A percentile compares a stretch with the other conserved stretches of the same genome.
These are phyloP conservation scores for Neoascochyta sp. DNA, from an alignment of 2,329 filamentous ascomycete species.

Conservation along the genomic window DNA sequence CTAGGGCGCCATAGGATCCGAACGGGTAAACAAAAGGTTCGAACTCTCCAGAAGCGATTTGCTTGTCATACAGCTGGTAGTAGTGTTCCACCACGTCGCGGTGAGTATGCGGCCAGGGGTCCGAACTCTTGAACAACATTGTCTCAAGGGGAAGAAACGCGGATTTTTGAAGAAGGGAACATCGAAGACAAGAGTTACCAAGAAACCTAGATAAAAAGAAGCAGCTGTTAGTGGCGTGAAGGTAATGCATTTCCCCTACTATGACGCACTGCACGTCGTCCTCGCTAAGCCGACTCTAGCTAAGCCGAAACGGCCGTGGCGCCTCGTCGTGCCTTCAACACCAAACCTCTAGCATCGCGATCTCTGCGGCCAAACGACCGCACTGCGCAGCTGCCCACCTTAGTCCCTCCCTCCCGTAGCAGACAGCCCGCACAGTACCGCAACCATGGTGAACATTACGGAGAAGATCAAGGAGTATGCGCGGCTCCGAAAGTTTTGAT, in stretches of 20 bases:
- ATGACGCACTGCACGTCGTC: slow-evolving; percentile 32
- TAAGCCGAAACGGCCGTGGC: slow-evolving; percentile 13
- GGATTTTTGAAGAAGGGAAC: no score
- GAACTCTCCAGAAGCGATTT: slow-evolving; percentile 39
- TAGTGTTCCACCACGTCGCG: slow-evolving; percentile 36
- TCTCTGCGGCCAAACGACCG: slow-evolving; percentile 9
- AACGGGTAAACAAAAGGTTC: slow-evolving; percentile 46
- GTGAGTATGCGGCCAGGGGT: slow-evolving; percentile 32
- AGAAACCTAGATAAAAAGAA: no score
- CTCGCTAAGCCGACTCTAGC: slow-evolving; percentile 20
- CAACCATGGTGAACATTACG: slow-evolving; percentile 94
- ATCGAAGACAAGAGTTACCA: no score
- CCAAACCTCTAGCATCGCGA: slow-evolving; percentile 36
- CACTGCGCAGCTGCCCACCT: slow-evolving; percentile 6
- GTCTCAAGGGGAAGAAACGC: no score
- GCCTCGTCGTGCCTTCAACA: slow-evolving; percentile 30
- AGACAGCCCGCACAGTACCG: slow-evolving; percentile 6
- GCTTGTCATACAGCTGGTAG: slow-evolving; percentile 39
- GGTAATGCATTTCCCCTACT: no score
- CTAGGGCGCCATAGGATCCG: slow-evolving; percentile 36
- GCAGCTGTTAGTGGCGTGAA: no score
- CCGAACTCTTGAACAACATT: slow-evolving; percentile 12
- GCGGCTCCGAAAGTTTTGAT: slow-evolving; percentile 20
- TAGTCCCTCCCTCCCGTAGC: slow-evolving; percentile 5
- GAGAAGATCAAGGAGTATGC: slow-evolving; percentile 98